A percentile compares a stretch with the other conserved stretches of the same genome.
Evolutionary conservation across 163 green algal species (phyloP).

Genomic region (Chloromonas sp.): DNA sequence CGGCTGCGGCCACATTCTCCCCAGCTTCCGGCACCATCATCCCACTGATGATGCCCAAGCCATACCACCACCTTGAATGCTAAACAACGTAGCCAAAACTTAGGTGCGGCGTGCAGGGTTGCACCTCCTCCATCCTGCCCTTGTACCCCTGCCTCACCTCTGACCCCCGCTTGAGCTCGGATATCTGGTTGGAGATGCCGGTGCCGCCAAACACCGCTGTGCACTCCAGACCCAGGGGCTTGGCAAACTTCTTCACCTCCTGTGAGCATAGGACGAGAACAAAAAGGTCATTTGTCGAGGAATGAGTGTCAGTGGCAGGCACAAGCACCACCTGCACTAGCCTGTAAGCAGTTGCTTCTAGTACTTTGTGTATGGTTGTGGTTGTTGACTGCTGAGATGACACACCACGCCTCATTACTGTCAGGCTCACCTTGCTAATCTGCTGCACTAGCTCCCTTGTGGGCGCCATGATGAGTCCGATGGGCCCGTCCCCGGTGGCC

Average conservation of each 20-base stretch:
- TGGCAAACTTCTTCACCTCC: conserved; percentile 75
- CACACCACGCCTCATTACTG: background rate
- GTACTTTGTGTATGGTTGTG: no score
- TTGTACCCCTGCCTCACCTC: conserved; percentile 36
- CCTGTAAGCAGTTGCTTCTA: no score
- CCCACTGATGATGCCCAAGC: no score
- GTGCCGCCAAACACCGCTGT: conserved; percentile 87
- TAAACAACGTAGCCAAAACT: no score
- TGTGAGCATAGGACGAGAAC: conserved; percentile 38
- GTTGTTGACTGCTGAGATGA: no score
- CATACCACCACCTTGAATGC: no score
- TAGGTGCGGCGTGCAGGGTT: no score
- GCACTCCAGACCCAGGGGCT: conserved; percentile 52
- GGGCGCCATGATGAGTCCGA: conserved; percentile 92
- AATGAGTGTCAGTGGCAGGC: background rate
- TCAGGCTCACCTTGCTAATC: conserved; percentile 39
- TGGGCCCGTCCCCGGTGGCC: conserved; percentile 76
- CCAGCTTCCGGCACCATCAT: no score
- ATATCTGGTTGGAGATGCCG: conserved; percentile 87
- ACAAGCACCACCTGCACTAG: no score
- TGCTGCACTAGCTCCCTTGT: conserved; percentile 94
- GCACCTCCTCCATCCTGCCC: no score
- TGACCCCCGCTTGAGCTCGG: conserved; percentile 87
- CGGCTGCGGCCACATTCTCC: no score
- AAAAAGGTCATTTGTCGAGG: background rate